These are phyloP conservation scores for Fomitopsis pulvina DNA, from an alignment of 768 basidiomycete species.

Conservation along the genomic window DNA sequence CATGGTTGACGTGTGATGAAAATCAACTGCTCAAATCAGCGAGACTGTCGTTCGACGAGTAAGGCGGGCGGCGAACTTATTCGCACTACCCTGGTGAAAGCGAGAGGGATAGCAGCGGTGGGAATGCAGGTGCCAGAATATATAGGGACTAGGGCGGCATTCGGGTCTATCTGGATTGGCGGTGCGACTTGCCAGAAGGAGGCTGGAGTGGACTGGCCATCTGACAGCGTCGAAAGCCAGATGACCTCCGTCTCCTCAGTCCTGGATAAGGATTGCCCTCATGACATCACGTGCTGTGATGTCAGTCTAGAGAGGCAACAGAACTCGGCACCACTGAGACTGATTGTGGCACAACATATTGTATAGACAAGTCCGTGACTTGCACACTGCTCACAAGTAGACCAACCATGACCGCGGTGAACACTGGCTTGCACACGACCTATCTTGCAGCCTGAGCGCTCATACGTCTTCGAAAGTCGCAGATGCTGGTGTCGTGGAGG, in stretches of 20 bases:
- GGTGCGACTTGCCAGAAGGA: not conserved
- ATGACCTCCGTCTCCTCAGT: conserved; percentile 11
- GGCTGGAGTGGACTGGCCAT: conserved; percentile 10
- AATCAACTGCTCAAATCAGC: not conserved
- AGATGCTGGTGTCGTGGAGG: not conserved
- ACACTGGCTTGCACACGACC: not conserved
- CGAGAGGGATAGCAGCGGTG: not conserved
- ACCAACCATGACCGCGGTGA: too few species aligned
- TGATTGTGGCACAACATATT: too few species aligned
- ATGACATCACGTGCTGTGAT: not conserved
- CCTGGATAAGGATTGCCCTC: not conserved
- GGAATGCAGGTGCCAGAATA: conserved; percentile 1
- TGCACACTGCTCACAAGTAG: too few species aligned
- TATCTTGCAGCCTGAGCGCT: not conserved
- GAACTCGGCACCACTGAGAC: not conserved
- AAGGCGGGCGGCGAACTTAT: not conserved
- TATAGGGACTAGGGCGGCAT: conserved; percentile 8
- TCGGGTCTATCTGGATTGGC: not conserved
- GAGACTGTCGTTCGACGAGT: not conserved
- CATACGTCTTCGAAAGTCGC: not conserved
- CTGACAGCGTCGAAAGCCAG: conserved; percentile 11
- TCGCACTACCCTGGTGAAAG: not conserved
- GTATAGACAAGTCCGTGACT: too few species aligned
- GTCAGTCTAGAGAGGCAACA: not conserved
- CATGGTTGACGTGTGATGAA: conserved; percentile 7